Evolutionary conservation across 2,329 filamentous ascomycete species (phyloP).

Genomic region (Remersonia thermophila): DNA sequence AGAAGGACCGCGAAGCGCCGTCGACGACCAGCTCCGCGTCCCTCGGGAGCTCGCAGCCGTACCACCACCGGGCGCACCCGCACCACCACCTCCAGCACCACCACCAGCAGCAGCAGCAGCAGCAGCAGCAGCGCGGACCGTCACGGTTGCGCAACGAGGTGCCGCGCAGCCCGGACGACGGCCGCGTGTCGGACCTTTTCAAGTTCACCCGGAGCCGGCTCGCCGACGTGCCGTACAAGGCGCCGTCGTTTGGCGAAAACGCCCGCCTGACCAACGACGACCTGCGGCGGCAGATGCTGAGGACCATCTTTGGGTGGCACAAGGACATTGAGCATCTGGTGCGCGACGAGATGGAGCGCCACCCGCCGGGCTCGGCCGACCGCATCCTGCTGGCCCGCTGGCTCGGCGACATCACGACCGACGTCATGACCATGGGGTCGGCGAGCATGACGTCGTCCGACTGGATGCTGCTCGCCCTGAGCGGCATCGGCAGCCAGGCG

Average conservation of each 20-base stretch:
- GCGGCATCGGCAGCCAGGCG: constrained; percentile 64
- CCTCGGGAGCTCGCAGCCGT: constrained; percentile 34
- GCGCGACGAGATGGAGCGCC: constrained; percentile 68
- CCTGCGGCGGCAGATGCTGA: constrained; percentile 80
- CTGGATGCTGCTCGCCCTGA: constrained; percentile 92
- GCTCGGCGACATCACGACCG: constrained; percentile 74
- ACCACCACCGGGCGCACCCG: constrained; percentile 14
- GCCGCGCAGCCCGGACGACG: constrained; percentile 63
- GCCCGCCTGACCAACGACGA: constrained; percentile 60
- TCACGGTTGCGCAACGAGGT: constrained; percentile 74
- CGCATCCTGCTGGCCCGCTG: constrained; percentile 81
- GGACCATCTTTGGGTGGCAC: constrained; percentile 90
- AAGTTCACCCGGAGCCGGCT: constrained; percentile 72
- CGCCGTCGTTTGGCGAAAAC: constrained; percentile 47
- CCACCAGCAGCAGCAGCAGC: too few species aligned
- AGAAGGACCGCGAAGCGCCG: constrained; percentile 37
- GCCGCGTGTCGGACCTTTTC: constrained; percentile 66
- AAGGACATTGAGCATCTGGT: constrained; percentile 71
- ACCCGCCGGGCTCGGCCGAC: constrained; percentile 60
- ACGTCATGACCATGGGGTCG: constrained; percentile 67
- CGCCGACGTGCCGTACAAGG: constrained; percentile 70
- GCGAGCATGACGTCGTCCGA: constrained; percentile 86
- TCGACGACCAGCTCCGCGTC: constrained; percentile 42
- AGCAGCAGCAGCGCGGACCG: constrained; percentile 31
- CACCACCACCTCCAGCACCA: too few species aligned